These are phyloP conservation scores for Chytriomyces hyalinus DNA, from an alignment of 192 early-diverging fungal genomes.

Conservation along the genomic window DNA sequence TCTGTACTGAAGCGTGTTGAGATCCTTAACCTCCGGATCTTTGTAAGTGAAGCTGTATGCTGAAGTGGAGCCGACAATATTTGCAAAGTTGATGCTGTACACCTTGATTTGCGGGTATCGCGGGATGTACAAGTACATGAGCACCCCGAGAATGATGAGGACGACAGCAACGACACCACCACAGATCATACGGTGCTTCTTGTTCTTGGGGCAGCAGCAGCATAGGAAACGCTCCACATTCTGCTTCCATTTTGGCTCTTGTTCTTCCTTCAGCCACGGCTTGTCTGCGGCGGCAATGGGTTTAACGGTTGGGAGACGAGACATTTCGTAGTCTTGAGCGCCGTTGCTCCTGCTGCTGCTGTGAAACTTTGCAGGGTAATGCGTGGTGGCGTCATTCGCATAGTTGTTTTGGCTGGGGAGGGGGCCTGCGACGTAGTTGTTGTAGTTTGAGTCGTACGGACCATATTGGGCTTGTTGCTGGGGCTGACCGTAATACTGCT, in stretches of 20 bases:
- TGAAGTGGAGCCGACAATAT: not conserved
- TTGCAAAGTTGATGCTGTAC: conserved; percentile 19
- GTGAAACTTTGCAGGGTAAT: not conserved
- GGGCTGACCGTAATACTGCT: not conserved
- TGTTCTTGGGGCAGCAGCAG: conserved; percentile 24
- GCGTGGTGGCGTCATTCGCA: not conserved
- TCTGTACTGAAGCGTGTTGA: conserved; percentile 8
- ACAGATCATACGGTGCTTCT: conserved; percentile 22
- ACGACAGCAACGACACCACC: conserved; percentile 3
- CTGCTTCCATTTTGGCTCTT: not conserved
- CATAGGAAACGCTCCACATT: not conserved
- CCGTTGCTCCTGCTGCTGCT: not conserved
- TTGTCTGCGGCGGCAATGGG: not conserved
- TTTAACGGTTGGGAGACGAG: not conserved
- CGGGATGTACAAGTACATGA: conserved; percentile 7
- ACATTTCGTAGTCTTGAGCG: not conserved
- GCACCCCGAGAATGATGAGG: conserved; percentile 15
- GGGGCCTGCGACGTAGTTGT: not conserved
- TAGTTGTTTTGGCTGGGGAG: not conserved
- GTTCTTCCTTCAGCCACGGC: not conserved
- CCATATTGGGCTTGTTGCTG: not conserved
- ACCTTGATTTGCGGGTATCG: conserved; percentile 32
- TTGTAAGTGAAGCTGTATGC: conserved; percentile 3
- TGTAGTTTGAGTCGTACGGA: not conserved
- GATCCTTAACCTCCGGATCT: not conserved